These are phyloP conservation scores for Mimosa pudica DNA, from an alignment of 306 rosid genomes.

Conservation along the genomic window DNA sequence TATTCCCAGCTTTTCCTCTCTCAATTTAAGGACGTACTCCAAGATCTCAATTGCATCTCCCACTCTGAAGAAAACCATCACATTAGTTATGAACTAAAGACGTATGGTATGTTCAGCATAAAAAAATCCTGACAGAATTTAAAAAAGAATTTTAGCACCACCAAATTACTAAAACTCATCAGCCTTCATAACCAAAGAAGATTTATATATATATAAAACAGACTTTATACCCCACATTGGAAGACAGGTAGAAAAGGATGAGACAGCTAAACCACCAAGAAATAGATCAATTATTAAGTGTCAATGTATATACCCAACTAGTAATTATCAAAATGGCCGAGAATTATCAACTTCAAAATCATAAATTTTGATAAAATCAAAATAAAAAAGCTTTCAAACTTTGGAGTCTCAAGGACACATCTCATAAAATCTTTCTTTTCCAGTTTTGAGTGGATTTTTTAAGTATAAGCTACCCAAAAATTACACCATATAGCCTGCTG, in stretches of 20 bases:
- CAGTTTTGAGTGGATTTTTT: no score
- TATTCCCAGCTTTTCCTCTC: slow-evolving; percentile 82
- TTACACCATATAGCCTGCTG: background rate
- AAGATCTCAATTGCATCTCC: slow-evolving; percentile 96
- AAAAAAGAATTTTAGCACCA: background rate
- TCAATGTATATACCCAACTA: slow-evolving; percentile 5
- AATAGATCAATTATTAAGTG: background rate
- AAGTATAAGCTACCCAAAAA: background rate
- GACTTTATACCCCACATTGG: background rate
- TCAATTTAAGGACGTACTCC: slow-evolving; percentile 82
- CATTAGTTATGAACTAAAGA: slow-evolving; percentile 19
- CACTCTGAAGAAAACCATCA: slow-evolving; percentile 60
- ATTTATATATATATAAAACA: background rate
- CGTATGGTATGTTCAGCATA: slow-evolving; percentile 12
- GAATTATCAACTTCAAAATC: slow-evolving; percentile 1
- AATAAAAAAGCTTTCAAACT: background rate
- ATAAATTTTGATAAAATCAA: background rate
- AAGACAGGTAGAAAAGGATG: slow-evolving; percentile 2
- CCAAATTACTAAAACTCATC: background rate
- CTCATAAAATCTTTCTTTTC: background rate
- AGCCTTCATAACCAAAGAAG: no score
- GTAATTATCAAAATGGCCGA: background rate
- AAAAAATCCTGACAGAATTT: slow-evolving; percentile 6
- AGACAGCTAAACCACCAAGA: background rate
- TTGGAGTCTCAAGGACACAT: background rate